Evolutionary conservation across 1,284 basidiomycete species (phyloP), one percentile per base, ranked within the genome.

Genomic region (Sporisorium sorghi): DNA sequence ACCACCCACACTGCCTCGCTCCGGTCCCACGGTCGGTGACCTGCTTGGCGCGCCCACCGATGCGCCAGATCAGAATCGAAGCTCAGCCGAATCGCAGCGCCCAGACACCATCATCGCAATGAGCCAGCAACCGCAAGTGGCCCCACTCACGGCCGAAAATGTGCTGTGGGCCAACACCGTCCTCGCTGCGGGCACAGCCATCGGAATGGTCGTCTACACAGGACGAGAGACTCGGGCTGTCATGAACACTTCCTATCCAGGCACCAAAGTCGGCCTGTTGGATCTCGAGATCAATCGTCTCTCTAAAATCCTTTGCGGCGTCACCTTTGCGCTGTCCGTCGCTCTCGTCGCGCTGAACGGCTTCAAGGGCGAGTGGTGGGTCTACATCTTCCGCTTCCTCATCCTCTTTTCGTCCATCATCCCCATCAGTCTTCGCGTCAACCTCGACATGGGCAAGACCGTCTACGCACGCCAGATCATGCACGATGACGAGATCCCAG

Each of bases 381-480:
- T 98, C 76, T 98, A 98, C 81, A 91, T 97, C 30, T 92, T 98
- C 86, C 90, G 97, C 32, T 99, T 99, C 85, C 88, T 99, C 60
- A 99, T 99, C 81, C 88, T 99, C 4, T 99, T 99, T 85, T 97
- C 94, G 44, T 96, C 93, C 19, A 99, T 99, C 85, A 99, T 99
- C 80, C 97, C 97, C 26, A 99, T 99, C 87, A 97, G 94, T 88
- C 87, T 99, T 55, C 92, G 97, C 26, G 96, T 99, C 67, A 99
- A 99, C 80, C 88, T 99, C 52, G 97, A 99, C 85, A 98, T 99
- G 95, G 97, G 96, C 67, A 99, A 99, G 87, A 98, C 95, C 0
- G 93, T 98, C 43, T 99, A 99, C 80, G 93, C 94, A 0, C 90
- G 92, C 48, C 93, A 96, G 78, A 99, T 99, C 66, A 94, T 95